Evolutionary conservation across 163 green algal species (phyloP), one percentile per base, ranked within the genome.

Genomic region (Chloromonas sp.): DNA sequence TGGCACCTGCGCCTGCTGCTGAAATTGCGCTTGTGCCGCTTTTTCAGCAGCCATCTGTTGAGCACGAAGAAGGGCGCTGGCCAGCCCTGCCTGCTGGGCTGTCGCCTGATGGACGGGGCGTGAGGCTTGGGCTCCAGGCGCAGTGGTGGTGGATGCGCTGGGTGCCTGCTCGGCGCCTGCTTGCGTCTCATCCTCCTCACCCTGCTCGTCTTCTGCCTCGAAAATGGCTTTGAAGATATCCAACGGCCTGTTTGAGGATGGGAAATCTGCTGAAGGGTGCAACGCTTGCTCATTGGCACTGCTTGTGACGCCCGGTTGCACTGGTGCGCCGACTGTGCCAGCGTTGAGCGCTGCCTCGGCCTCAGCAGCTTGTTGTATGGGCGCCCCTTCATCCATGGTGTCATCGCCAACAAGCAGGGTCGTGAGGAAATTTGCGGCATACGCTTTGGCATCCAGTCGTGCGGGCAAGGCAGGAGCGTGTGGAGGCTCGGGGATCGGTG

Each of bases 221-320:
- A 98, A 98, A 81, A 98, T 96, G 14, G 94, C 92, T 58, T 95
- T 94, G 87, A 98, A 98, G 0, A 98, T 87, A 85, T 97, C 95
- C 11, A 97, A 71, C 0, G 94, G 95, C 79, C 88, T 90, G 60
- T 94, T 88, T 14, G 66, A 74, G 66, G 66, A 15, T 74, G 66
- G 66, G 66, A 74, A 74, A 11, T 74, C 66, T 11, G 66, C 5
- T 11, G 66, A 36, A 36, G 36, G 36, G 36, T 36, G 36, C 36
- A 36, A 36, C 36, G 36, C 36, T 36, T 36, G 36, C 36, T 36
- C 36, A 36, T 36, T 36, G 36, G 36, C 36, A 36, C 36, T 36
- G 36, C 36, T 36, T 36, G 36, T 36, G 36, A 36, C 36, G 36
- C 36, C 36, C 36, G 36, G 36, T 36, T 36, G 36, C 36, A 36